These are phyloP conservation scores for Ceratocystis destructans DNA, from an alignment of 2,329 filamentous ascomycete species.

Conservation along the genomic window DNA sequence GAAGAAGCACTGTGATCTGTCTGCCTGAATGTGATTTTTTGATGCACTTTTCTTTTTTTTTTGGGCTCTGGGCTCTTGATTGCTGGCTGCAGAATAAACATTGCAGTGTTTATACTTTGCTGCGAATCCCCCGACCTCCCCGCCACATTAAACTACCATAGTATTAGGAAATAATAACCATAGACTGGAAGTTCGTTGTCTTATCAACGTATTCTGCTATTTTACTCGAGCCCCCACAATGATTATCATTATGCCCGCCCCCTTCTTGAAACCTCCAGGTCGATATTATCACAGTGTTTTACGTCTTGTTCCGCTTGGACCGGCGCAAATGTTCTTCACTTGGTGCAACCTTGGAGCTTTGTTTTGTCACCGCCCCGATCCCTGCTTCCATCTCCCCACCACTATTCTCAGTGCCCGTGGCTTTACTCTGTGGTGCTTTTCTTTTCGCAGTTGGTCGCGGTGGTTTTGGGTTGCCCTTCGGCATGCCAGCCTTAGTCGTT, in stretches of 20 bases:
- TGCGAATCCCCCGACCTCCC: not conserved
- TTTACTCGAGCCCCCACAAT: not conserved
- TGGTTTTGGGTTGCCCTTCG: slow-evolving; percentile 19
- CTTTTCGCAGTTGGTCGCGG: not conserved
- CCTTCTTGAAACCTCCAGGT: not conserved
- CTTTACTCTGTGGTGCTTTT: slow-evolving; percentile 11
- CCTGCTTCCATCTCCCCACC: not conserved
- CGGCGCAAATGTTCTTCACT: slow-evolving; percentile 6
- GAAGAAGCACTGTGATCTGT: too few relatives aligned
- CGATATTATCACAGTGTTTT: not conserved
- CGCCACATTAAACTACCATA: not conserved
- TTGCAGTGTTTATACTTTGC: too few relatives aligned
- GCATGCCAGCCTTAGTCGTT: not conserved
- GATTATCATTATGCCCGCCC: not conserved
- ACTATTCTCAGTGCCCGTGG: not conserved
- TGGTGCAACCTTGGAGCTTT: not conserved
- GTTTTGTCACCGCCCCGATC: not conserved
- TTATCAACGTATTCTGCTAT: too few relatives aligned
- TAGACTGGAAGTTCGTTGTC: not conserved
- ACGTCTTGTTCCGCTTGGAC: slow-evolving; percentile 12
- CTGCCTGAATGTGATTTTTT: too few relatives aligned
- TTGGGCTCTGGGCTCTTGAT: too few relatives aligned
- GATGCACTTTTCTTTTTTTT: too few relatives aligned
- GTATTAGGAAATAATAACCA: not conserved
- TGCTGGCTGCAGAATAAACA: too few relatives aligned